A percentile compares a stretch with the other conserved stretches of the same genome.
phyloP scores from a whole-genome alignment of 1,284 basidiomycete genomes.

The Ceratobasidium sp. region DNA sequence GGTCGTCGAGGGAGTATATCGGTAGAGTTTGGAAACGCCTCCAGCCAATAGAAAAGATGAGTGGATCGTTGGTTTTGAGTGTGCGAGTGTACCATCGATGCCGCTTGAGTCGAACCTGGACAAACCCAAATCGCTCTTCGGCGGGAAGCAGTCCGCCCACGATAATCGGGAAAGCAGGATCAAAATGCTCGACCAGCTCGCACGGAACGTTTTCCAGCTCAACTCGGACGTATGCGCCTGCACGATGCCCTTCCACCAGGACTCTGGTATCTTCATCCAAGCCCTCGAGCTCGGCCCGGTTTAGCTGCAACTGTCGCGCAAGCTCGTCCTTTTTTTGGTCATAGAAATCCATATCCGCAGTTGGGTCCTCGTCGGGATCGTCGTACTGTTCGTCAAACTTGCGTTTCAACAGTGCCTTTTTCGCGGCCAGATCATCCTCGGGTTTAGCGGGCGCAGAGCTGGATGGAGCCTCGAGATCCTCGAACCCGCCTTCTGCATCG shows the following conservation, averaged over 20 bases:
- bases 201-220: slow-evolving; percentile 88
- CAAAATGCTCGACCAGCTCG: slow-evolving; percentile 95
- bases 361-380: slow-evolving; percentile 76
- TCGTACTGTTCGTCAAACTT: slow-evolving; percentile 99
- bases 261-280: slow-evolving; percentile 84
- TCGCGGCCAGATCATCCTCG: slow-evolving; percentile 77
- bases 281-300: slow-evolving; percentile 87
- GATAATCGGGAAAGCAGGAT: slow-evolving; percentile 91
- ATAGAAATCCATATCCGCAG: slow-evolving; percentile 84
- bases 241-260: slow-evolving; percentile 90
- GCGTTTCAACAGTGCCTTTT: slow-evolving; percentile 92
- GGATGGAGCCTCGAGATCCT: slow-evolving; percentile 62
- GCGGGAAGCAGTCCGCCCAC: slow-evolving; percentile 93
- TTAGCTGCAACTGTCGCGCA: slow-evolving; percentile 85
- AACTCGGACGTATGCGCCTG: slow-evolving; percentile 95
- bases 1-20: slow-evolving; percentile 97
- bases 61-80: slow-evolving; percentile 97
- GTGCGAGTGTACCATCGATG: slow-evolving; percentile 95
- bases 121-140: slow-evolving; percentile 93
- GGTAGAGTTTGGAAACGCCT: slow-evolving; percentile 95
- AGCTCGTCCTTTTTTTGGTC: slow-evolving; percentile 94
- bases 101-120: slow-evolving; percentile 96
- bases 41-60: slow-evolving; percentile 97
- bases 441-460: slow-evolving; percentile 59
- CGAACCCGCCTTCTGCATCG: slow-evolving; percentile 60